Evolutionary conservation across 805 yeast species (phyloP).

Genomic region (Lachancea fermentati): DNA sequence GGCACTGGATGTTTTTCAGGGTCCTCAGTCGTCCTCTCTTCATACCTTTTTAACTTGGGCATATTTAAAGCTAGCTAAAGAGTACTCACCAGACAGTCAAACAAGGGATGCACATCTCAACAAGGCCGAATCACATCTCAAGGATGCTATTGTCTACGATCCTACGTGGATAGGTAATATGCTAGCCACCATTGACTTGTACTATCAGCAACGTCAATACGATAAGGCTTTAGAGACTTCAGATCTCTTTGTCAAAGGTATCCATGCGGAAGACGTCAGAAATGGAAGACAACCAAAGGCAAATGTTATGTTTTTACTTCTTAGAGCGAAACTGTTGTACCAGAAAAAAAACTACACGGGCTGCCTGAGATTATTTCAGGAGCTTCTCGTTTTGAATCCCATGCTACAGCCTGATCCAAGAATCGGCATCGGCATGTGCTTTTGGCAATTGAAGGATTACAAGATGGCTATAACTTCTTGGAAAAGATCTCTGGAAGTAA

Average conservation of each 20-base stretch:
- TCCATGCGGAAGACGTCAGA: constrained; percentile 32
- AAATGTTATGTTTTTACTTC: constrained; percentile 71
- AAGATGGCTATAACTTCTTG: constrained; percentile 76
- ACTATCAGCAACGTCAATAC: constrained; percentile 50
- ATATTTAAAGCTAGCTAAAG: constrained; percentile 42
- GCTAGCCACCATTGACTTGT: constrained; percentile 64
- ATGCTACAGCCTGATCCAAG: constrained; percentile 84
- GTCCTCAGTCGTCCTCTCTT: constrained; percentile 42
- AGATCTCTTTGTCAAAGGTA: constrained; percentile 48
- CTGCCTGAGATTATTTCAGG: constrained; percentile 80
- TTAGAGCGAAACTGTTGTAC: constrained; percentile 77
- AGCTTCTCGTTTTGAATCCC: constrained; percentile 71
- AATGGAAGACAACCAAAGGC: constrained; percentile 42
- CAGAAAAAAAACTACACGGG: constrained; percentile 64
- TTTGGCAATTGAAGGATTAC: constrained; percentile 79
- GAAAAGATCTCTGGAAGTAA: constrained; percentile 69
- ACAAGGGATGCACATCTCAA: constrained; percentile 30
- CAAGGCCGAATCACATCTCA: constrained; percentile 41
- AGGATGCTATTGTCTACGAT: constrained; percentile 44
- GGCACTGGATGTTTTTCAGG: constrained; percentile 44
- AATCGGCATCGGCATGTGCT: constrained; percentile 90
- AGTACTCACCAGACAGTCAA: constrained; percentile 17
- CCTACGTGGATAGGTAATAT: constrained; percentile 44
- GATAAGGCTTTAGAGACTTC: constrained; percentile 68
- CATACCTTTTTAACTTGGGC: constrained; percentile 73